Conservation (phyloP, 2,329 filamentous ascomycete genomes). For the Fusarium ambrosium region DNA sequence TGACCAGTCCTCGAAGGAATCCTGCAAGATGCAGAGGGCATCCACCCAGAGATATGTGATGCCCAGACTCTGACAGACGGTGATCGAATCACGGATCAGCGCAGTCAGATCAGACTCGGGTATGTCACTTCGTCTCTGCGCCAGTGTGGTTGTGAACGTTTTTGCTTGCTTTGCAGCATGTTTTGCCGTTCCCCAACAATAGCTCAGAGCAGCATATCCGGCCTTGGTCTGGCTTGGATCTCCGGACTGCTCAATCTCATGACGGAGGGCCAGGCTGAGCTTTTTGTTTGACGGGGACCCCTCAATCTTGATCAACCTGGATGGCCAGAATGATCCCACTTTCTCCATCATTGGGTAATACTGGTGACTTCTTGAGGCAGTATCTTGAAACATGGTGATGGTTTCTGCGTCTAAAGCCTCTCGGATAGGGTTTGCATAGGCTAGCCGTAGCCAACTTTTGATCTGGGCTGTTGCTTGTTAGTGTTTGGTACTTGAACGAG, state of each 20-base stretch:
- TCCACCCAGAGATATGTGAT: slow-evolving; percentile 1
- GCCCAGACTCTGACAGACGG: not conserved
- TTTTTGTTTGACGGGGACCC: not conserved
- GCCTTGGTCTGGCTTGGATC: not conserved
- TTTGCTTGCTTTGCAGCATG: not conserved
- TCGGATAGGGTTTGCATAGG: not conserved
- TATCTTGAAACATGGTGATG: not conserved
- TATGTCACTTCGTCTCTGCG: not conserved
- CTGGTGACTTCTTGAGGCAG: not conserved
- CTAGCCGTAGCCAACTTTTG: not conserved
- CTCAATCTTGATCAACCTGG: not conserved
- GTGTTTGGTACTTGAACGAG: not conserved
- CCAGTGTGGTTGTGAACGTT: not conserved
- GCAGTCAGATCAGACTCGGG: not conserved
- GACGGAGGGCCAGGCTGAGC: not conserved
- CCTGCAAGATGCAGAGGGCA: not conserved
- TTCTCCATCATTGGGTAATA: not conserved
- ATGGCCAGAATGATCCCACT: not conserved
- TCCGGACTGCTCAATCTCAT: not conserved
- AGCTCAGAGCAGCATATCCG: not conserved
- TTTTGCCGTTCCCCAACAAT: not conserved
- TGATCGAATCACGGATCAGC: not conserved
- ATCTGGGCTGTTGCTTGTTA: not conserved
- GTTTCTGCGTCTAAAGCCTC: not conserved
- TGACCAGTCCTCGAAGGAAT: not conserved